These are phyloP conservation scores for Penicillium alfredii DNA, from an alignment of 495 filamentous ascomycete species.

Conservation along the genomic window DNA sequence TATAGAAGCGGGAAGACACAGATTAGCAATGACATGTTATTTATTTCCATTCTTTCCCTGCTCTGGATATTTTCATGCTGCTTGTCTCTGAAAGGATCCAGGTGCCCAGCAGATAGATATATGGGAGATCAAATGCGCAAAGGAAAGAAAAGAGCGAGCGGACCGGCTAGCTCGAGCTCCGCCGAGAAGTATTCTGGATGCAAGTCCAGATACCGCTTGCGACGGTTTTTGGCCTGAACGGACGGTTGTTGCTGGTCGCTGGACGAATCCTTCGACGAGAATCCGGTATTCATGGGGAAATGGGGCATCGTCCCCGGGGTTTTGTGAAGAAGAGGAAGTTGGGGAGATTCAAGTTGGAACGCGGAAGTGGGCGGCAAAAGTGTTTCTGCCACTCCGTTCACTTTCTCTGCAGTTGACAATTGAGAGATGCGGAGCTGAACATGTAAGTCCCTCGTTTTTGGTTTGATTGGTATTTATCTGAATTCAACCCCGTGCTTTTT, in stretches of 20 bases:
- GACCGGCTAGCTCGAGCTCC: conserved; percentile 59
- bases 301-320: conserved; percentile 30
- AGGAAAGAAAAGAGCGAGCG: conserved; percentile 35
- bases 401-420: conserved; percentile 11
- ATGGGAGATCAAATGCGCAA: conserved; percentile 1
- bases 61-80: too few relatives aligned
- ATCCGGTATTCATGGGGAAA: conserved; percentile 32
- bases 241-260: conserved; percentile 13
- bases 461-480: too few relatives aligned
- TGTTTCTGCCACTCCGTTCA: conserved; percentile 16
- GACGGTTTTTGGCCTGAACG: conserved; percentile 53
- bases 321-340: conserved; percentile 10
- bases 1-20: conserved; percentile 32
- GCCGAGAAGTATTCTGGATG: conserved; percentile 61
- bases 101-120: too few relatives aligned
- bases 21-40: conserved; percentile 18
- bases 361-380: conserved; percentile 34
- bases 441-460: conserved; percentile 15
- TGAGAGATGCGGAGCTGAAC: conserved; percentile 13
- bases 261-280: conserved; percentile 11
- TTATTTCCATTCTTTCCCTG: conserved; percentile 5
- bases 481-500: too few relatives aligned
- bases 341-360: too few relatives aligned
- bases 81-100: too few relatives aligned
- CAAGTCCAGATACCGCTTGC: conserved; percentile 57